Evolutionary conservation across 306 rosid species (phyloP), one percentile per base, ranked within the genome.

Genomic region (Ammopiptanthus mongolicus): DNA sequence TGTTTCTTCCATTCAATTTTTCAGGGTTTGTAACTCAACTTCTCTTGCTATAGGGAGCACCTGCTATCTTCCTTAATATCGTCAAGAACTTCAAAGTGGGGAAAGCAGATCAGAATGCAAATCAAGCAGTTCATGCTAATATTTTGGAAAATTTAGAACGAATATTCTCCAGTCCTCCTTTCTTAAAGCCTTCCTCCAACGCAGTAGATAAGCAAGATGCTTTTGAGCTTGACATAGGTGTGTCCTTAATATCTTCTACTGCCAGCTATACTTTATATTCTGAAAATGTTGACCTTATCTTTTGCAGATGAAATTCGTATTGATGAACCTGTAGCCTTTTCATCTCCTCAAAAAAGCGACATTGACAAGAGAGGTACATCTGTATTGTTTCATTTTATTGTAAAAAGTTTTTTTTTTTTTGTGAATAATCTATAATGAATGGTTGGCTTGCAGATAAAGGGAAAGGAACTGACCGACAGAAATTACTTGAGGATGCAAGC

Each of bases 81-180:
- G 69, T 85, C 5, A 85, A 85, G 80, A 85, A 83, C 73, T 73
- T 85, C 8, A 89, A 64, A 83, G 67, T 34, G 3, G 80, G 75
- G 62, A 85, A 74, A 72, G 73, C 15, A 6, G 85, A 79, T 68
- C 73, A 76, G 65, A 39, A 69, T 67, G 73, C 72, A 74, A 59
- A 77, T 56, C 86, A 52, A 52, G 76, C 68, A 44, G 82, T 37
- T 68, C 81, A 76, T 60, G 41, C 65, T 78, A 28, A 42, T 50
- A 63, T 25, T 61, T 52, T 71, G 71, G 81, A 57, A 17, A 84
- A 83, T 80, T 76, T 93, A 41, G 89, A 88, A 74, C 86, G 76
- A 78, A 73, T 91, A 55, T 93, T 87, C 87, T 88, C 97, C 74
- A 73, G 31, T 82, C 98, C 97, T 64, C 98, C 94, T 9, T 93